These are phyloP conservation scores for Neurospora sp. DNA, from an alignment of 2,329 filamentous ascomycete species.

Conservation along the genomic window DNA sequence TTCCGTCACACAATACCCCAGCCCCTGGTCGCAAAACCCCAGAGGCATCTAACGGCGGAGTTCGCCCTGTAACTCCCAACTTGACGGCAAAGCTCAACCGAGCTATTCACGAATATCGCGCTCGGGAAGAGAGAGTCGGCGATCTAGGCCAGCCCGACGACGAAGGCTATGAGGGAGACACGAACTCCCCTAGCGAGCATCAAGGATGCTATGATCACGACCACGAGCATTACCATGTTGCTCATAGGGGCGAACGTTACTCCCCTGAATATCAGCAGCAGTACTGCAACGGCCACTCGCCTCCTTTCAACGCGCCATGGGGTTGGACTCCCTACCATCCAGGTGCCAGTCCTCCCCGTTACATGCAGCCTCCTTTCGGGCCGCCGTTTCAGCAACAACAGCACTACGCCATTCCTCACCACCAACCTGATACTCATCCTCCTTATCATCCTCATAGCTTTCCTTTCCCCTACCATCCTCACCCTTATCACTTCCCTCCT, in stretches of 20 bases:
- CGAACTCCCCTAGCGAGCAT: neutral
- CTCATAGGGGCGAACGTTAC: neutral
- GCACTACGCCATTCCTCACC: neutral
- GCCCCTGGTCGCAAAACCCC: neutral
- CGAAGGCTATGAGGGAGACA: neutral
- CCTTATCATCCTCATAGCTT: neutral
- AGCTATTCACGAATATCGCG: neutral
- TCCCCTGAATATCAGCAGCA: neutral
- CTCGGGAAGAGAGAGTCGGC: neutral
- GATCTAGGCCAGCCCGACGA: neutral
- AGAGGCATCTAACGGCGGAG: neutral
- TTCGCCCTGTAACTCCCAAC: neutral
- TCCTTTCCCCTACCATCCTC: neutral
- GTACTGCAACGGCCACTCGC: neutral
- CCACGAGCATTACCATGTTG: neutral
- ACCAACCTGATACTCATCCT: neutral
- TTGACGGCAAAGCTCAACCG: neutral
- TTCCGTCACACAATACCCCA: neutral
- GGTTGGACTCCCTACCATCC: neutral
- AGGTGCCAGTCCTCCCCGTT: neutral
- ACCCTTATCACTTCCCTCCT: neutral
- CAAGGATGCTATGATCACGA: neutral
- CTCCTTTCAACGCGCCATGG: neutral
- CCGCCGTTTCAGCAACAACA: neutral
- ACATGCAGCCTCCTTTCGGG: neutral